A percentile compares a stretch with the other conserved stretches of the same genome.
Conservation (phyloP, 2,329 filamentous ascomycete genomes). For the Sarocladium brachiariae region DNA sequence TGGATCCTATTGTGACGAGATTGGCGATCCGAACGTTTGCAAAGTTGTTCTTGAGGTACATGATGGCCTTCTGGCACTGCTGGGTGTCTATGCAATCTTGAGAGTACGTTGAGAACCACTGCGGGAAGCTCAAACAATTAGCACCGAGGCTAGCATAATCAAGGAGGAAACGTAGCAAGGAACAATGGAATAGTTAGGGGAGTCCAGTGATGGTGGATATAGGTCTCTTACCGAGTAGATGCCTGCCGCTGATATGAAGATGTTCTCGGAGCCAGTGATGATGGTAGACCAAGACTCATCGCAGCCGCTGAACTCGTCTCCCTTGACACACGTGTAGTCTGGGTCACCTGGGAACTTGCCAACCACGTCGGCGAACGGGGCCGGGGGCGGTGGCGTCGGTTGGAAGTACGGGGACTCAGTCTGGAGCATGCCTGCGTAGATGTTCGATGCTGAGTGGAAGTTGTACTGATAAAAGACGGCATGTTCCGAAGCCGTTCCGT, state of each 20-base stretch:
- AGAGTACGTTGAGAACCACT: conserved; percentile 17
- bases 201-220: too few relatives aligned
- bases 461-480: conserved; percentile 77
- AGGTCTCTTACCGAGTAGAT: too few relatives aligned
- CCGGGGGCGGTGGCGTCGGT: conserved; percentile 66
- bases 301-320: conserved; percentile 13
- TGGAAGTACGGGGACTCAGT: conserved; percentile 88
- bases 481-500: conserved; percentile 66
- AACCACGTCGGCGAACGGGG: conserved; percentile 44
- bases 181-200: too few relatives aligned
- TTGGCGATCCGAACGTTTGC: conserved; percentile 18
- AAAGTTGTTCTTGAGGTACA: conserved; percentile 17
- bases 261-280: conserved; percentile 12
- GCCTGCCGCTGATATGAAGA: conserved; percentile 19
- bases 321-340: conserved; percentile 12
- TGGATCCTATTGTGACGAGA: conserved; percentile 25
- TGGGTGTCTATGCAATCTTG: conserved; percentile 1
- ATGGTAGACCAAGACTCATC: conserved; percentile 19
- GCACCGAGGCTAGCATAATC: too few relatives aligned
- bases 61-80: conserved; percentile 19
- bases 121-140: too few relatives aligned
- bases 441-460: conserved; percentile 65
- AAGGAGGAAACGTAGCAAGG: too few relatives aligned
- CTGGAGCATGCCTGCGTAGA: conserved; percentile 80
- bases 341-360: conserved; percentile 14